Base-by-base conservation (phyloP, 2,329 filamentous ascomycete genomes). In the Fusarium burgessii region DNA sequence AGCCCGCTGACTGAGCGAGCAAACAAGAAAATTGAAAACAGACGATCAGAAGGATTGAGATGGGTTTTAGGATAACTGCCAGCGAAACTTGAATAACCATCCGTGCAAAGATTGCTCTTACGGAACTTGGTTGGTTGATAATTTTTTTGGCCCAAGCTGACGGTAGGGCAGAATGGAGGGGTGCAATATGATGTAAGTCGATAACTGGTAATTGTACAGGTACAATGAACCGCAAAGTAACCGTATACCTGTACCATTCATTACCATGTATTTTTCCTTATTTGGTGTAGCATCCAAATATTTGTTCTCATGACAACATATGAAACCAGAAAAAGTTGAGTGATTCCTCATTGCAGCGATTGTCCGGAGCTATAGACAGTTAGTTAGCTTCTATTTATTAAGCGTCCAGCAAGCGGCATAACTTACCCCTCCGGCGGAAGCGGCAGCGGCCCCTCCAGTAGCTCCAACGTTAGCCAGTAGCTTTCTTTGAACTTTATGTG, bases 381-480 rank as follows among this genome's bases (percentile, higher is more conserved):
- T 11, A 11, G 7, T 6, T 29, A 29, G 29, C n/a, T 29, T 15
- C 27, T 29, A n/a, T 17, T 43, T 32, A 32, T 20, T 32, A 43
- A 54, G 46, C 29, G 25, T 25, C 47, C 46, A 23, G 23, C 47
- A 20, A 45, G 33, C 50, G 40, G 58, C 50, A 46, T 55, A 70
- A 62, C 58, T 29, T 62, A 56, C 54, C 43, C 65, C 50, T 58
- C 45, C 35, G 40, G 33, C 54, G 36, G 43, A 64, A 50, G 17
- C 47, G 47, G 47, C 32, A 59, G 38, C 52, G 61, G 67, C 47
- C 67, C 59, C 62, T 67, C 62, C 40, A 59, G 58, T 70, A 68
- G 63, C 63, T 66, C 62, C 51, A 55, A n/a, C 47, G 32, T 36
- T 36, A 36, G 43, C 61, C 52, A 66, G 62, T 66, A 66, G 41